These are phyloP conservation scores for Penicillium glabrum DNA, from an alignment of 2,329 filamentous ascomycete genomes.

Conservation along the genomic window DNA sequence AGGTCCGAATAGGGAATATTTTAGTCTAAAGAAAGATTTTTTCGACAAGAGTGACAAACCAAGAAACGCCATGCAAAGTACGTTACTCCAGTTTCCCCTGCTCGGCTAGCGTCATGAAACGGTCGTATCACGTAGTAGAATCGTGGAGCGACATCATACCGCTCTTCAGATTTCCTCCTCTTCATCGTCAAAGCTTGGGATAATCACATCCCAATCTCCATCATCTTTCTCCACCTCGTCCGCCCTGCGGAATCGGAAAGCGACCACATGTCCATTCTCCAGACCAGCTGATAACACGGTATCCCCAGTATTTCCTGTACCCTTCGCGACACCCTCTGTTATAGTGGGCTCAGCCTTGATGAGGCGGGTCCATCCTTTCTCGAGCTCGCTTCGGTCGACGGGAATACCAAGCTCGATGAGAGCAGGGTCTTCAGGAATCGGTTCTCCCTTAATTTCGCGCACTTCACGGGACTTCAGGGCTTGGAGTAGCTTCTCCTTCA, in stretches of 20 bases:
- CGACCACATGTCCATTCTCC: conserved; percentile 31
- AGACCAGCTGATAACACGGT: conserved; percentile 31
- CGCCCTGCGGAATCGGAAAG: conserved; percentile 35
- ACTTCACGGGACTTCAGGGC: conserved; percentile 52
- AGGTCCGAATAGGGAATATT: no score
- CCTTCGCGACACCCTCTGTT: background rate
- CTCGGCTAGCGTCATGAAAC: background rate
- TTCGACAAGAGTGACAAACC: no score
- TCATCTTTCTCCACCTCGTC: conserved; percentile 17
- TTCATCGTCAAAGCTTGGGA: conserved; percentile 37
- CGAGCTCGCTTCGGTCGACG: conserved; percentile 48
- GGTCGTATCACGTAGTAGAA: background rate
- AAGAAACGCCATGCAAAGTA: background rate
- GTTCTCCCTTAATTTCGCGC: conserved; percentile 38
- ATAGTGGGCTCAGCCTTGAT: background rate
- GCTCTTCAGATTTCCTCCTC: conserved; percentile 18
- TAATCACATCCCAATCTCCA: conserved; percentile 37
- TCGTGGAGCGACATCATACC: background rate
- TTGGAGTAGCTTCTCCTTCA: conserved; percentile 60
- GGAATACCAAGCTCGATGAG: conserved; percentile 50
- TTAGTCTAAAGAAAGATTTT: no score
- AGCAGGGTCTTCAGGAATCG: conserved; percentile 38
- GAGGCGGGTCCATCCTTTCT: conserved; percentile 48
- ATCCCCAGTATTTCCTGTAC: conserved; percentile 2
- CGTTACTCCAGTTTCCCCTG: background rate